Conservation (phyloP, 768 basidiomycete species). For the Paxillus rubicundulus region DNA sequence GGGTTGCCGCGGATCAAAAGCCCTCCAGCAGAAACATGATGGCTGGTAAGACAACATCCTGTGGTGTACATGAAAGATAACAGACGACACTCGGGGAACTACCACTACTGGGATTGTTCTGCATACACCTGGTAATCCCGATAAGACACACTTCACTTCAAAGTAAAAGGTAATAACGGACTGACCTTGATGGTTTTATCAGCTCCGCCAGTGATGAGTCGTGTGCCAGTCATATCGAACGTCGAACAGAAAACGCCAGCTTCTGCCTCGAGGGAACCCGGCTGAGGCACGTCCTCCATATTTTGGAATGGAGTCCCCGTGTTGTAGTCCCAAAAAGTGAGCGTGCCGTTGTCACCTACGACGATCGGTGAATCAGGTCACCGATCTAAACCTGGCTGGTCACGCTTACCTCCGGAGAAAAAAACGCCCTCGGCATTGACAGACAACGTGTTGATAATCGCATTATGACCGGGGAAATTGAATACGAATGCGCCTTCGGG, state of each 20-base stretch:
- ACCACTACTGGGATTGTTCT: constrained; percentile 55
- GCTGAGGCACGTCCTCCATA: constrained; percentile 90
- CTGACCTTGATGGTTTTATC: constrained; percentile 98
- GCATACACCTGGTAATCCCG: constrained; percentile 53
- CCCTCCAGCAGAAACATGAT: neutral
- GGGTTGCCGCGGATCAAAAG: too few species aligned
- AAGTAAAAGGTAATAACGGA: constrained; percentile 4
- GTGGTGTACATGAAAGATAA: neutral
- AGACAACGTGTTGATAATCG: constrained; percentile 93
- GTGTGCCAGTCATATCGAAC: constrained; percentile 93
- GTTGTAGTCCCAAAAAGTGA: constrained; percentile 93
- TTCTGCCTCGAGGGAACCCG: constrained; percentile 97
- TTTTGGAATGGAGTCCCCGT: constrained; percentile 96
- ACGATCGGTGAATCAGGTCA: neutral
- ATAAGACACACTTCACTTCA: neutral
- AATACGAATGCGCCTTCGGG: constrained; percentile 95
- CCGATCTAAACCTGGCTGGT: neutral
- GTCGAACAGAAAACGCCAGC: constrained; percentile 96
- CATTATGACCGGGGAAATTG: constrained; percentile 95
- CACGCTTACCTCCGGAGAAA: constrained; percentile 89
- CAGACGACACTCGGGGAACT: neutral
- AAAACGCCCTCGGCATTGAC: constrained; percentile 96
- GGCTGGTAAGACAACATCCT: neutral
- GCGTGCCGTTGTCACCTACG: constrained; percentile 85
- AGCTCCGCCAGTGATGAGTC: constrained; percentile 92